A percentile compares a stretch with the other conserved stretches of the same genome.
These are phyloP conservation scores for Crithidia brevicula DNA, from an alignment of 208 protist species.

Conservation along the genomic window DNA sequence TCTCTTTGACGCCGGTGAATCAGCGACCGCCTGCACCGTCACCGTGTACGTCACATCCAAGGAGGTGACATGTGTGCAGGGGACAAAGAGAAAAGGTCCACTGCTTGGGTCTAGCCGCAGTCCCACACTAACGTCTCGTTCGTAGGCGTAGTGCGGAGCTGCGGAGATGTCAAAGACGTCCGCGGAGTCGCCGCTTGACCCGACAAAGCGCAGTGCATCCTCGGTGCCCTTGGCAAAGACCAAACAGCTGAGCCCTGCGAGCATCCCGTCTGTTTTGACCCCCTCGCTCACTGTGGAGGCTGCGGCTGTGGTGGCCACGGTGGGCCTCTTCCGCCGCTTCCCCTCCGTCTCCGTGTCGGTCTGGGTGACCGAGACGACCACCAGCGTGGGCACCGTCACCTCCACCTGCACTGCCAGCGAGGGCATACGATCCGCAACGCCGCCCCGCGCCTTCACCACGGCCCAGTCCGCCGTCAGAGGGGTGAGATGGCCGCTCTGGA, in stretches of 20 bases:
- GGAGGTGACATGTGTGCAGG: conserved; percentile 25
- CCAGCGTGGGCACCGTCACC: conserved; percentile 34
- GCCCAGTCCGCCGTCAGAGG: conserved; percentile 28
- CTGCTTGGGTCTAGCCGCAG: conserved; percentile 39
- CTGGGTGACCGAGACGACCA: conserved; percentile 54
- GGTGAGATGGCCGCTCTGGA: conserved; percentile 52
- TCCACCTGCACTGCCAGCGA: conserved; percentile 49
- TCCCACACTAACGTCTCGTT: conserved; percentile 38
- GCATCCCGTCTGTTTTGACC: neutral
- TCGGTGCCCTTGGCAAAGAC: conserved; percentile 8
- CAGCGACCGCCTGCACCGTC: neutral
- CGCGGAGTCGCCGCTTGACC: conserved; percentile 7
- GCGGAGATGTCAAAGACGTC: conserved; percentile 28
- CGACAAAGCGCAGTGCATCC: conserved; percentile 1
- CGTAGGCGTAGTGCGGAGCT: conserved; percentile 40
- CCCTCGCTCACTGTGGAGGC: neutral
- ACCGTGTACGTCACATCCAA: conserved; percentile 10
- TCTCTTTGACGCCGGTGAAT: neutral
- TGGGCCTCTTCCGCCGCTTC: conserved; percentile 16
- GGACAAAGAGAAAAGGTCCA: conserved; percentile 53
- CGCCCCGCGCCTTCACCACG: conserved; percentile 41
- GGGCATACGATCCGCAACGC: conserved; percentile 40
- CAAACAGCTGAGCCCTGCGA: conserved; percentile 14
- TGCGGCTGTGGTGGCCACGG: neutral
- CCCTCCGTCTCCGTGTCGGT: conserved; percentile 12